Conservation (phyloP, 257 asterid genomes). For the Lavandula angustifolia region DNA sequence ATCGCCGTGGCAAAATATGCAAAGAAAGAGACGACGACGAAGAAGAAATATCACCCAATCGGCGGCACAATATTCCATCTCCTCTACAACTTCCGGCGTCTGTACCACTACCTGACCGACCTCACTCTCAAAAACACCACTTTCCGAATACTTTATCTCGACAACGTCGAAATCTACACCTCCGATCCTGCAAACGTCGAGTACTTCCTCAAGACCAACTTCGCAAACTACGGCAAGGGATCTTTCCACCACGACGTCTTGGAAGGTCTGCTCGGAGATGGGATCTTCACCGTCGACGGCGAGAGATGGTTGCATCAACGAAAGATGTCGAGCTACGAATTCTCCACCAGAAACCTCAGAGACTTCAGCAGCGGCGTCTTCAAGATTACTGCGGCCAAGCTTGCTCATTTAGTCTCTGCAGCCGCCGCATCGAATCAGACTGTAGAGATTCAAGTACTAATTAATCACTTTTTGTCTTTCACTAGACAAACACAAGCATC, state of each 20-base stretch:
- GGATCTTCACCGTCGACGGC: conserved; percentile 66
- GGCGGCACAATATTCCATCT: conserved; percentile 55
- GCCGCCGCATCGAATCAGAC: conserved; percentile 40
- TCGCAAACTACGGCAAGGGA: conserved; percentile 65
- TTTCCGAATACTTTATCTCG: conserved; percentile 47
- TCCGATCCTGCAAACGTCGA: conserved; percentile 64
- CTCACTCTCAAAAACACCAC: conserved; percentile 49
- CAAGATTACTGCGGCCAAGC: conserved; percentile 51
- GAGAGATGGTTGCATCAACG: conserved; percentile 66
- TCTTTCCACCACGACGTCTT: conserved; percentile 48
- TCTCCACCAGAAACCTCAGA: conserved; percentile 60
- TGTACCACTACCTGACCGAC: conserved; percentile 49
- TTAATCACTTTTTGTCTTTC: not conserved
- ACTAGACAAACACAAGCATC: not conserved
- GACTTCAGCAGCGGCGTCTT: conserved; percentile 65
- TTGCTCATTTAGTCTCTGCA: conserved; percentile 43
- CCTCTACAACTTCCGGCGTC: conserved; percentile 38
- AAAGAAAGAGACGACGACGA: conserved; percentile 6
- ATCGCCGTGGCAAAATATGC: no score
- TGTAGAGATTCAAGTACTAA: conserved; percentile 48
- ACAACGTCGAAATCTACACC: conserved; percentile 50
- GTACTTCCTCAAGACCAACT: conserved; percentile 64
- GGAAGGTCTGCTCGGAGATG: conserved; percentile 65
- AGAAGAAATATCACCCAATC: conserved; percentile 48
- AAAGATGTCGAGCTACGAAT: conserved; percentile 62